Evolutionary conservation across 371 early-diverging fungal species (phyloP), one percentile per base, ranked within the genome.

Genomic region (Sporodiniella umbellata): DNA sequence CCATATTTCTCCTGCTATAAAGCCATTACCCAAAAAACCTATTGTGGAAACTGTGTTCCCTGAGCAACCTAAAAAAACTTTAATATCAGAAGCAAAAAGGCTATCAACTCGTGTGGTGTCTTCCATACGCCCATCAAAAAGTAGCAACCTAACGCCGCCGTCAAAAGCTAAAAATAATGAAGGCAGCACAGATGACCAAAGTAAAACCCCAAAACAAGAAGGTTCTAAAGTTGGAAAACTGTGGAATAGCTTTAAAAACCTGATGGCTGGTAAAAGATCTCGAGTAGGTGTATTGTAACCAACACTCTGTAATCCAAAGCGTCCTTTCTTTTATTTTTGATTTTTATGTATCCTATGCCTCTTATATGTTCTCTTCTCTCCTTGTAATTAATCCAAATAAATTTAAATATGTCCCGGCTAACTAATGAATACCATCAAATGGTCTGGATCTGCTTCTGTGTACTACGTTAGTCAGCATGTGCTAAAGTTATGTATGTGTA

Each of bases 171-270:
- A 28, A 28, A 10, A 28, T 28, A 10, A 43, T 47, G 37, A 50
- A 35, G n/a, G 2, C 14, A 35, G 14, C 11, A 35, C 11, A 35
- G 35, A 35, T 35, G 35, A 35, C 14, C 45, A 37, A 17, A 61
- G n/a, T n/a, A n/a, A 56, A 15, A 46, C 43, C 15, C 23, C 47
- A 22, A 24, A 8, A 2, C 11, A 14, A 12, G 17, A 17, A 2
- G 31, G 40, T 49, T 50, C 49, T 31, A 39, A 42, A 8, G 66
- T 67, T 4, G 52, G 60, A 24, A 70, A 70, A 10, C 54, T 70
- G 52, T 73, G 74, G 74, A 73, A 70, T 40, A 70, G 70, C 31
- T 73, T 73, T 42, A 73, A 67, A 42, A 62, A 54, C 19, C 46
- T 73, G 24, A 61, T 73, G 42, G 56, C 64, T 38, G 70, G 65